A percentile compares a stretch with the other conserved stretches of the same genome.
Evolutionary conservation across 129 eudicot genomes (phyloP).

Genomic region (Mikania micrantha): DNA sequence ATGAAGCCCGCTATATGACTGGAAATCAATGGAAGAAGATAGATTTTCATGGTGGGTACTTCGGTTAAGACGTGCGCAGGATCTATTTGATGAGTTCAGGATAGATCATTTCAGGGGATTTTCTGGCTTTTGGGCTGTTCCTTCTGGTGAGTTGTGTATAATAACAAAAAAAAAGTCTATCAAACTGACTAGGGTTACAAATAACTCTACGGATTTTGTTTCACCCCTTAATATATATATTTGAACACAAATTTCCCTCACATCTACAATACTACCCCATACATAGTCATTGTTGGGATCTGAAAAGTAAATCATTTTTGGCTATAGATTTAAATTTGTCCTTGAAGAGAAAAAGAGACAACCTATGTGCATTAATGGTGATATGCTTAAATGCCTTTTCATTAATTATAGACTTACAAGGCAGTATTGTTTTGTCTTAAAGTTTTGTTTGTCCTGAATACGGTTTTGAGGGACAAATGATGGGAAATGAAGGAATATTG

Average conservation of each 20-base stretch:
- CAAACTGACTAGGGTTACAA: background rate
- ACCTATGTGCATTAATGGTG: background rate
- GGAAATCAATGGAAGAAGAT: slow-evolving; percentile 92
- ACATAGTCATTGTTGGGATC: background rate
- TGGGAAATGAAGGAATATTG: background rate
- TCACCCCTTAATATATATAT: slow-evolving; percentile 1
- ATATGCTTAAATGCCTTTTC: background rate
- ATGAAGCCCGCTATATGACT: slow-evolving; percentile 86
- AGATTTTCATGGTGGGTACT: slow-evolving; percentile 84
- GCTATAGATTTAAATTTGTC: background rate
- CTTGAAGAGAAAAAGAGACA: background rate
- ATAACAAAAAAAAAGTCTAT: slow-evolving; percentile 4
- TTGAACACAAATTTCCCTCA: background rate
- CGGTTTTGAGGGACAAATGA: slow-evolving; percentile 4
- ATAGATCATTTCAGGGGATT: slow-evolving; percentile 97
- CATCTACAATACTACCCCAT: background rate
- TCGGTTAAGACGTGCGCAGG: slow-evolving; percentile 69
- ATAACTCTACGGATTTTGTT: background rate
- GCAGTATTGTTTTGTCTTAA: background rate
- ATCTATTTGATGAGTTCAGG: slow-evolving; percentile 93
- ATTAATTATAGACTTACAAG: background rate
- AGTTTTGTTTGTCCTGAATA: background rate
- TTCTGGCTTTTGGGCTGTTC: slow-evolving; percentile 99
- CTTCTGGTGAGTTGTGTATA: slow-evolving; percentile 61
- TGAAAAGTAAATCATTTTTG: background rate